phyloP scores from a whole-genome alignment of 257 asterid genomes.

The Euphrasia confusa region DNA sequence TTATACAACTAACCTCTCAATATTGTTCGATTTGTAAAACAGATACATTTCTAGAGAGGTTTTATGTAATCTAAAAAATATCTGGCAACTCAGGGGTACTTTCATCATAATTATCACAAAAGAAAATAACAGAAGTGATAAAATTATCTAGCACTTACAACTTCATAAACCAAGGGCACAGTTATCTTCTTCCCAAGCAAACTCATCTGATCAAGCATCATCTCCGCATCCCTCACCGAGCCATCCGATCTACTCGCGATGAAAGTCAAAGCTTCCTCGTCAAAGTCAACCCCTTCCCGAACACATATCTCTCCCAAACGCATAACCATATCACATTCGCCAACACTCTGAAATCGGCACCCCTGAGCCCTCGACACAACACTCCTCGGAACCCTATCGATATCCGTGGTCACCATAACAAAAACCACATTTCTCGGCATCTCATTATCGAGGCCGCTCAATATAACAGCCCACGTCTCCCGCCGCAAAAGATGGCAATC shows the following conservation, averaged over 20 bases:
- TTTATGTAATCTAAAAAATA: too few relatives aligned
- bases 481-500: constrained; percentile 75
- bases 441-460: constrained; percentile 42
- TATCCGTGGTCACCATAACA: constrained; percentile 62
- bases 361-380: constrained; percentile 54
- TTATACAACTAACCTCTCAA: too few relatives aligned
- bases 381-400: constrained; percentile 58
- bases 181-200: constrained; percentile 23
- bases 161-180: constrained; percentile 64
- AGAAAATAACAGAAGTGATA: too few relatives aligned
- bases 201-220: not conserved
- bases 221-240: not conserved
- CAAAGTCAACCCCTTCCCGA: not conserved
- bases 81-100: too few relatives aligned
- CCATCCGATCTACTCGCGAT: not conserved
- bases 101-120: too few relatives aligned
- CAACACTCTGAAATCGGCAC: constrained; percentile 53
- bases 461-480: constrained; percentile 64
- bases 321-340: constrained; percentile 45
- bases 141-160: constrained; percentile 41
- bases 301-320: constrained; percentile 26
- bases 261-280: not conserved
- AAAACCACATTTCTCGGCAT: constrained; percentile 51
- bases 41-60: too few relatives aligned
- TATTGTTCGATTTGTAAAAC: too few relatives aligned